A percentile compares a stretch with the other conserved stretches of the same genome.
phyloP scores from a whole-genome alignment of 805 yeast genomes.

The Metschnikowia gelsemii region DNA sequence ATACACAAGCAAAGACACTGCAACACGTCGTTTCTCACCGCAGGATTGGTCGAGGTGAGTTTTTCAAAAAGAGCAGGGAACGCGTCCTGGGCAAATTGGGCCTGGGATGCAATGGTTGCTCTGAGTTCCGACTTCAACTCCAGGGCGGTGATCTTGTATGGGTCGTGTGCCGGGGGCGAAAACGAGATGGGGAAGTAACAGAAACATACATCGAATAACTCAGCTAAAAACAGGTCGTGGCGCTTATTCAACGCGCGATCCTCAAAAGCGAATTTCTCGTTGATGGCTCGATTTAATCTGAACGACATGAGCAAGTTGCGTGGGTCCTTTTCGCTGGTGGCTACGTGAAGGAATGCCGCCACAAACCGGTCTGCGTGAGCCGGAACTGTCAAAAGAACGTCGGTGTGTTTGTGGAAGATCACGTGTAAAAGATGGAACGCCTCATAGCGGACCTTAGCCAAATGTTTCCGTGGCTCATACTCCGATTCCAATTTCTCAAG shows the following conservation, averaged over 20 bases:
- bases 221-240: slow-evolving; percentile 50
- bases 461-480: slow-evolving; percentile 56
- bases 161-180: slow-evolving; percentile 87
- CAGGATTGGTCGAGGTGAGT: slow-evolving; percentile 69
- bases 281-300: slow-evolving; percentile 49
- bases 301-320: slow-evolving; percentile 76
- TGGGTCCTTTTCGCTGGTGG: slow-evolving; percentile 94
- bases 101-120: slow-evolving; percentile 58
- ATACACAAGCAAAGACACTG: slow-evolving; percentile 59
- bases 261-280: slow-evolving; percentile 36
- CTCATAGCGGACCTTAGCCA: slow-evolving; percentile 61
- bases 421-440: slow-evolving; percentile 52
- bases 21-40: slow-evolving; percentile 73
- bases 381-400: slow-evolving; percentile 19
- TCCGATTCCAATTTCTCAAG: slow-evolving; percentile 26
- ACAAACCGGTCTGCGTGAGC: slow-evolving; percentile 44
- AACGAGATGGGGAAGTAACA: slow-evolving; percentile 97
- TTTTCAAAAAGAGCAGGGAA: slow-evolving; percentile 79
- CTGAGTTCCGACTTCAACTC: slow-evolving; percentile 67
- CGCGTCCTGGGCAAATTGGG: slow-evolving; percentile 66
- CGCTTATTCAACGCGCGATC: slow-evolving; percentile 25
- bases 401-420: slow-evolving; percentile 30
- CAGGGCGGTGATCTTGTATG: slow-evolving; percentile 73
- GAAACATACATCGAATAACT: slow-evolving; percentile 82
- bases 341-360: slow-evolving; percentile 60